Conservation (phyloP, 306 rosid genomes). For the Vachellia pachyceras region DNA sequence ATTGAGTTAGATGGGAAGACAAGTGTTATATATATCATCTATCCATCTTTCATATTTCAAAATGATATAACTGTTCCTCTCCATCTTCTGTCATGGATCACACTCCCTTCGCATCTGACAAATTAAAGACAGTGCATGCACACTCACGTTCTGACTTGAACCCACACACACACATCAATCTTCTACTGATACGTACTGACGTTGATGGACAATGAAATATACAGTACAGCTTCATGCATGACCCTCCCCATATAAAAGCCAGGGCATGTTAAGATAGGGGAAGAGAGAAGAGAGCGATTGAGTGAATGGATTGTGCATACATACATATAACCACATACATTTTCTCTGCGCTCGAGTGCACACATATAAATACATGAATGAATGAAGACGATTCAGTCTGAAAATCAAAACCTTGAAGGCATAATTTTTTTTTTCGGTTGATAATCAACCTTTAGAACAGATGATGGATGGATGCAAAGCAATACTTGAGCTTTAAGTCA, state of each 20-base stretch:
- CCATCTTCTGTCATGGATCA: too few relatives aligned
- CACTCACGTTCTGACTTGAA: conserved; percentile 4
- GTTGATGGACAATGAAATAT: too few relatives aligned
- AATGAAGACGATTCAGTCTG: background rate
- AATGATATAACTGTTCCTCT: too few relatives aligned
- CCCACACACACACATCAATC: background rate
- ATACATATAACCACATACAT: too few relatives aligned
- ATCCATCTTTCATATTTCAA: background rate
- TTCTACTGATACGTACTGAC: background rate
- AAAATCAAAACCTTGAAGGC: background rate
- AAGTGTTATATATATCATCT: background rate
- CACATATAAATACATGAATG: too few relatives aligned
- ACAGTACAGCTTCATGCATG: background rate
- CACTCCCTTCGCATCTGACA: background rate
- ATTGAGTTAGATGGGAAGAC: background rate
- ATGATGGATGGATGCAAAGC: background rate
- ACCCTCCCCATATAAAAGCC: background rate
- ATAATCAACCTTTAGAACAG: background rate
- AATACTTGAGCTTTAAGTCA: background rate
- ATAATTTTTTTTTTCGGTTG: background rate
- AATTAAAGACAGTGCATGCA: background rate
- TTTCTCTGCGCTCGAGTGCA: too few relatives aligned
- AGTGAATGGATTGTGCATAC: too few relatives aligned
- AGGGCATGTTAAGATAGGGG: background rate
- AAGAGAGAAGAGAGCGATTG: background rate